phyloP scores from a whole-genome alignment of 2,329 filamentous ascomycete species.

The Paecilomyces dactylethromorphus region DNA sequence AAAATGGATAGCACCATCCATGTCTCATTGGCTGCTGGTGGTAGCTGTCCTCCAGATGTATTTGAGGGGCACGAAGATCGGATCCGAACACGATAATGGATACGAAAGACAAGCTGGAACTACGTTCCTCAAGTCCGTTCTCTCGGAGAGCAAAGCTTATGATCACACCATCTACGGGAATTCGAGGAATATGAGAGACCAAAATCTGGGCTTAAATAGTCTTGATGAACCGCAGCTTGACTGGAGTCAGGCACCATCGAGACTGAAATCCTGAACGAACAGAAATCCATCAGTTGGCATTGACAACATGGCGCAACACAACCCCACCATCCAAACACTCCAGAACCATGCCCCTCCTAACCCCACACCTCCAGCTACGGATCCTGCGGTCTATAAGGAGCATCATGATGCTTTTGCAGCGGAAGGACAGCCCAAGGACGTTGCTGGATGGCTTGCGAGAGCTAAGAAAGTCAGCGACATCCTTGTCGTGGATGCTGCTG shows the following conservation, averaged over 20 bases:
- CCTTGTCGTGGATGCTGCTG: conserved; percentile 42
- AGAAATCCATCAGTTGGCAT: not conserved
- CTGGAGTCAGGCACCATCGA: not conserved
- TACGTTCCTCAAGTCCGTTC: not conserved
- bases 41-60: not conserved
- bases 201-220: not conserved
- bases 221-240: not conserved
- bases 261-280: not conserved
- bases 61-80: not conserved
- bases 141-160: not conserved
- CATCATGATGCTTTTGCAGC: conserved; percentile 33
- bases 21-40: not conserved
- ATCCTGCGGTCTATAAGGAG: conserved; percentile 35
- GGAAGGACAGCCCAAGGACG: conserved; percentile 30
- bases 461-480: conserved; percentile 45
- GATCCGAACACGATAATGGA: not conserved
- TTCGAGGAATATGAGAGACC: not conserved
- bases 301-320: not conserved
- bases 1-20: not conserved
- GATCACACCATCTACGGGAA: not conserved
- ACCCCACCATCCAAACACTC: not conserved
- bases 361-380: conserved; percentile 16
- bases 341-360: not conserved
- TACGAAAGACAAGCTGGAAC: not conserved
- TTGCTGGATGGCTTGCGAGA: conserved; percentile 42